Percentiles rank a stretch among this genome's conserved stretches.
Evolutionary conservation across 192 early-diverging fungal species (phyloP).

Genomic region (Coemansia sp.): DNA sequence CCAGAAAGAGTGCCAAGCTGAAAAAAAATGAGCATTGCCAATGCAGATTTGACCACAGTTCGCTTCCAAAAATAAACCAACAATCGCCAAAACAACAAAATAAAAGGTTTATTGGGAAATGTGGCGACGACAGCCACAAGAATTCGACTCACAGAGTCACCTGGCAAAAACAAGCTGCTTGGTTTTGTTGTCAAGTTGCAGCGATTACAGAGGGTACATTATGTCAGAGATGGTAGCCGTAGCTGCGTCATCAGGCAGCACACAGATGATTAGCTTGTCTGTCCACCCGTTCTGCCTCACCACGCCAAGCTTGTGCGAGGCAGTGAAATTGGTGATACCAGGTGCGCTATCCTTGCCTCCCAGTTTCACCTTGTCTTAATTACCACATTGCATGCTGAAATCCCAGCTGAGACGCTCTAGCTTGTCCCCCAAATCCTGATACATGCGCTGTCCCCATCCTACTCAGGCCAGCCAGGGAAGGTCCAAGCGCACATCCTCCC

Average conservation of each 20-base stretch:
- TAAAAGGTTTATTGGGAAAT: neutral
- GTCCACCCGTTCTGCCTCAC: neutral
- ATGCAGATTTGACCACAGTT: neutral
- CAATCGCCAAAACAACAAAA: neutral
- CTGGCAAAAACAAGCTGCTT: neutral
- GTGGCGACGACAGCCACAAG: neutral
- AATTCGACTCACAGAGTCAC: neutral
- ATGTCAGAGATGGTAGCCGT: neutral
- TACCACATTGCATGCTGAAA: neutral
- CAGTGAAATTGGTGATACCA: neutral
- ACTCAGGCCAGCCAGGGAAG: neutral
- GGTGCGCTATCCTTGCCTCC: neutral
- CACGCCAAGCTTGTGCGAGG: neutral
- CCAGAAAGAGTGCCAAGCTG: neutral
- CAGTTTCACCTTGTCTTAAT: neutral
- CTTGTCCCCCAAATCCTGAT: neutral
- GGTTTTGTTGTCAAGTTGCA: neutral
- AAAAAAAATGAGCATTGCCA: neutral
- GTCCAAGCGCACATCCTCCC: neutral
- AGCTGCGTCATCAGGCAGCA: conserved; percentile 1
- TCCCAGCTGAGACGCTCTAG: neutral
- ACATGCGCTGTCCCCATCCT: neutral
- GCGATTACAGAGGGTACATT: neutral
- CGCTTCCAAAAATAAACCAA: neutral
- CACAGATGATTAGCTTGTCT: neutral